Base-by-base conservation (phyloP, 1,284 basidiomycete genomes). In the Waitea zeae region DNA sequence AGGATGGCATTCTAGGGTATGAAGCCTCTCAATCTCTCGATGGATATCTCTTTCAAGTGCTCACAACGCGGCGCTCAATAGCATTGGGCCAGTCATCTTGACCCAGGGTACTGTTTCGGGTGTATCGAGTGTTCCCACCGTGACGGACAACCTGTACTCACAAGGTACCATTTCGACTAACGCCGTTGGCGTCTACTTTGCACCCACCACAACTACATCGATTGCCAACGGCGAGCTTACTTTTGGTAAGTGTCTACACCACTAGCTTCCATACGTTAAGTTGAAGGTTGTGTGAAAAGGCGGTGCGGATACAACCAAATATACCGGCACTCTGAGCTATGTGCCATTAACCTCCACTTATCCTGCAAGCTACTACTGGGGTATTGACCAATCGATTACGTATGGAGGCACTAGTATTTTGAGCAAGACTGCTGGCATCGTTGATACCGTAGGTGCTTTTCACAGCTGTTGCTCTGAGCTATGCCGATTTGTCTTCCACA, bases 361-460 rank as follows among this genome's bases (percentile, higher is more conserved):
- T 6, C 73, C 72, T 17, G 57, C 70, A 6, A 53, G 44, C 33
- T 41, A 52, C 26, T 77, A 61, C 57, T 78, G 70, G 69, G 75
- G 75, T 27, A 70, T 78, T 43, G 54, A 70, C 46, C 60, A 76
- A 51, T 57, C 59, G 31, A 58, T 78, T 39, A 52, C 49, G n/a
- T 76, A 70, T 42, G 67, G 69, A 17, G 17, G 45, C 4, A 51
- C 53, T 4, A 35, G 28, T n/a, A 39, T 72, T 36, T 49, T 77
- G 37, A 33, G 51, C 3, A 46, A 40, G 20, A 66, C 62, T 12
- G 62, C 70, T 17, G 74, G 74, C 40, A 70, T 78, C 38, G 68
- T 77, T 35, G 74, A 77, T 49, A 74, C 71, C 4, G 40, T 42
- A 15, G 39, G 37, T 19, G 36, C 46, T 9, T 20, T 15, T 46